Percentiles rank a stretch among this genome's conserved stretches.
phyloP scores from a whole-genome alignment of 2,329 filamentous ascomycete genomes.

The Cladosporium sp. region DNA sequence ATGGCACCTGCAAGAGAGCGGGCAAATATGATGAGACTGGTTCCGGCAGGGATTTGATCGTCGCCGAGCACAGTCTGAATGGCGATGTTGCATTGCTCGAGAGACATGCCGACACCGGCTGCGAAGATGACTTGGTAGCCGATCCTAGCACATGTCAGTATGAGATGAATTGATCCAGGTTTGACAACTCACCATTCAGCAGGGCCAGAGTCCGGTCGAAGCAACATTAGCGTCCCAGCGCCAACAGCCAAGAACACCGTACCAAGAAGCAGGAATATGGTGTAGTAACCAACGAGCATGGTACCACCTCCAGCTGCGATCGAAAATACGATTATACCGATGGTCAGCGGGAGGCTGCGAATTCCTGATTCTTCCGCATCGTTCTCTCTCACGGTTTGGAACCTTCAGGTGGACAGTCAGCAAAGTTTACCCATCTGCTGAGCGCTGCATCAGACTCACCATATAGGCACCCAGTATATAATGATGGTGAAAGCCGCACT shows the following conservation, averaged over 20 bases:
- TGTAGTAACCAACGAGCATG: constrained; percentile 49
- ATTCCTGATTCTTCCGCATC: constrained; percentile 49
- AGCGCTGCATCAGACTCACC: constrained; percentile 22
- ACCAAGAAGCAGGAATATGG: constrained; percentile 44
- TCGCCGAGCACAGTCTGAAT: constrained; percentile 19
- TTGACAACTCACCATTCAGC: constrained; percentile 24
- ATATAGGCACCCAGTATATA: constrained; percentile 48
- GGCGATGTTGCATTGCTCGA: constrained; percentile 31
- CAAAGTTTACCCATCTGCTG: too few relatives aligned
- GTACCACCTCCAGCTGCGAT: constrained; percentile 42
- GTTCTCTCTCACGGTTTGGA: constrained; percentile 51
- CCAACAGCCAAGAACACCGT: constrained; percentile 46
- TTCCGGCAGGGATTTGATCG: constrained; percentile 18
- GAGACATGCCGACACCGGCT: constrained; percentile 37
- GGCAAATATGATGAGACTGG: constrained; percentile 18
- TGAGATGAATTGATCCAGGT: constrained; percentile 43
- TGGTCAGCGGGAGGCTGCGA: constrained; percentile 49
- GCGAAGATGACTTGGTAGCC: constrained; percentile 40
- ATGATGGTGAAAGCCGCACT: constrained; percentile 37
- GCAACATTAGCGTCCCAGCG: constrained; percentile 34
- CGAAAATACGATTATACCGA: constrained; percentile 46
- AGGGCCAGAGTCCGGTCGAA: not conserved
- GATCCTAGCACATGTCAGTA: constrained; percentile 41
- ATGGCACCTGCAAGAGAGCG: constrained; percentile 20
- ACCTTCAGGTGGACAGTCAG: constrained; percentile 27